Evolutionary conservation across 352 stramenopile genomes (phyloP).

Genomic region (Pythium dissotocum): DNA sequence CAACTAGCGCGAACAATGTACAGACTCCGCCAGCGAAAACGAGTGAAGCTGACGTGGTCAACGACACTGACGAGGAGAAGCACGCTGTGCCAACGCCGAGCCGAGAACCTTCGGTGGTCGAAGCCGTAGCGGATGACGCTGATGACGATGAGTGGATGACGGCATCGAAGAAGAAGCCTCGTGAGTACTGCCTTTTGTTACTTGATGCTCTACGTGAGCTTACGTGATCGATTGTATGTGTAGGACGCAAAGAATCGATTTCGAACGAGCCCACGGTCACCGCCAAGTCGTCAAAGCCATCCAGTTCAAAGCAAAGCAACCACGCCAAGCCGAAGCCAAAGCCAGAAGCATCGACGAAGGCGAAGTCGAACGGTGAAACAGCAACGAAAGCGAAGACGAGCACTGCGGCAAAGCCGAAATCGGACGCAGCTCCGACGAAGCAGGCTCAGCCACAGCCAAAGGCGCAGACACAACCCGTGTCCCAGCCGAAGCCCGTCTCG

Average conservation of each 20-base stretch:
- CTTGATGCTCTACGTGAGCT: not conserved
- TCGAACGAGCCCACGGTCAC: not conserved
- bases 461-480: not conserved
- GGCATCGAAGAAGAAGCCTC: constrained; percentile 30
- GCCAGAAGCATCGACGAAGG: not conserved
- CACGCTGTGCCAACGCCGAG: not conserved
- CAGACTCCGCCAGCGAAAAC: not conserved
- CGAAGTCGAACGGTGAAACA: not conserved
- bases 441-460: not conserved
- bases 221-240: not conserved
- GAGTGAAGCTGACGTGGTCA: not conserved
- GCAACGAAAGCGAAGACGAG: constrained; percentile 3
- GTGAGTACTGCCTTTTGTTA: not conserved
- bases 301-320: not conserved
- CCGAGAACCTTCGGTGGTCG: not conserved
- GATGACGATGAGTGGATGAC: constrained; percentile 25
- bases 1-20: constrained; percentile 29
- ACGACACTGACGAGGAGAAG: not conserved
- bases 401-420: not conserved
- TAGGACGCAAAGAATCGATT: constrained; percentile 22
- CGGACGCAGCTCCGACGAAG: not conserved
- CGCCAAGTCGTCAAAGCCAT: not conserved
- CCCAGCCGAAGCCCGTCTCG: not conserved
- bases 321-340: constrained; percentile 10
- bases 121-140: not conserved